Conservation (phyloP, 352 stramenopile species). For the Phytophthora foliorum region DNA sequence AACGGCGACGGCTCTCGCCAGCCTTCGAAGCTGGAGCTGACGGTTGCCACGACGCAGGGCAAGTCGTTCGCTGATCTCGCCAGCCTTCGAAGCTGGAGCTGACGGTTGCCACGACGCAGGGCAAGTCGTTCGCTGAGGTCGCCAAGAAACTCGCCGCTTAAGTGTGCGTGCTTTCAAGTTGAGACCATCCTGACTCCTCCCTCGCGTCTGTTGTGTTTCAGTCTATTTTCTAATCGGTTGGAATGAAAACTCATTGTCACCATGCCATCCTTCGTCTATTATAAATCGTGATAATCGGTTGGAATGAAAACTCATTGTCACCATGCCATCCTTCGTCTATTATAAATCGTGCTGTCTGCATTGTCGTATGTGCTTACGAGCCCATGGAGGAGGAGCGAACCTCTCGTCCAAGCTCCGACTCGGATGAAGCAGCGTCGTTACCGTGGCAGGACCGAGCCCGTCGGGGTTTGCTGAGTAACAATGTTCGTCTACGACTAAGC, state of each 20-base stretch:
- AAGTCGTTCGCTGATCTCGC: constrained; percentile 85
- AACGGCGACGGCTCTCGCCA: constrained; percentile 49
- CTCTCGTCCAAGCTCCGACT: constrained; percentile 3
- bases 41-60: constrained; percentile 80
- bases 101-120: constrained; percentile 78
- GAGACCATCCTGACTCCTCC: background rate
- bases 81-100: constrained; percentile 85
- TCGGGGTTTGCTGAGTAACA: constrained; percentile 29
- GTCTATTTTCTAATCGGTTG: constrained; percentile 21
- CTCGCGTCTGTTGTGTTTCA: background rate
- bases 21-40: constrained; percentile 83
- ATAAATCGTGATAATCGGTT: constrained; percentile 21
- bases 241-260: constrained; percentile 16
- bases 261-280: constrained; percentile 14
- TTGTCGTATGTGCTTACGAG: background rate
- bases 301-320: constrained; percentile 17
- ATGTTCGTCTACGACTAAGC: constrained; percentile 43
- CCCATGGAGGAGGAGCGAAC: constrained; percentile 14
- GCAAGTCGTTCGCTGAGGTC: constrained; percentile 83
- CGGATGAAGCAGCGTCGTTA: background rate
- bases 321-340: constrained; percentile 11
- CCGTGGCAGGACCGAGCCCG: constrained; percentile 29
- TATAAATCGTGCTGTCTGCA: constrained; percentile 12
- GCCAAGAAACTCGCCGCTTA: constrained; percentile 84
- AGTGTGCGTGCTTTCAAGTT: background rate